Evolutionary conservation across 108 stramenopile genomes (phyloP).

Genomic region (Cyclotella distinguenda): DNA sequence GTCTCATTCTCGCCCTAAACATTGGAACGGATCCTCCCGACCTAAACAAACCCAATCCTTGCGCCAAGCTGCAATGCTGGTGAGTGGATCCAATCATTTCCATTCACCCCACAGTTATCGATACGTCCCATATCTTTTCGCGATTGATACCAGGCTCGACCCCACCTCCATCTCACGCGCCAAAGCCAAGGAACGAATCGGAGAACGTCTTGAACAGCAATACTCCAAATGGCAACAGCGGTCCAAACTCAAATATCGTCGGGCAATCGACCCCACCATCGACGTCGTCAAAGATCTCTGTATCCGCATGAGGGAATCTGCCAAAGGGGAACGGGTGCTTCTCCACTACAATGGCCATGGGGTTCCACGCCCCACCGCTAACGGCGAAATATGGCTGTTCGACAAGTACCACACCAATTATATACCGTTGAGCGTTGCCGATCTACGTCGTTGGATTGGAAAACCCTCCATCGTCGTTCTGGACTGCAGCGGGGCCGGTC

Average conservation of each 20-base stretch:
- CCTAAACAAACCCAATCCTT: conserved; percentile 84
- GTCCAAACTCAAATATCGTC: conserved; percentile 68
- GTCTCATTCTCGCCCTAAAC: conserved; percentile 92
- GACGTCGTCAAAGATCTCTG: conserved; percentile 90
- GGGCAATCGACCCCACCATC: conserved; percentile 92
- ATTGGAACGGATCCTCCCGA: conserved; percentile 98
- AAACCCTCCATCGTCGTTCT: conserved; percentile 91
- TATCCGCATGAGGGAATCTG: conserved; percentile 66
- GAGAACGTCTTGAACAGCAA: conserved; percentile 84
- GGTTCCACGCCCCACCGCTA: conserved; percentile 92
- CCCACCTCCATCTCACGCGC: conserved; percentile 67
- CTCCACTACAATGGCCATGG: conserved; percentile 99
- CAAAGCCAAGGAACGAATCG: conserved; percentile 90
- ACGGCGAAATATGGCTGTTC: conserved; percentile 97
- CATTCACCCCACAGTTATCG: no score
- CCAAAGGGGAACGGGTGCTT: conserved; percentile 82
- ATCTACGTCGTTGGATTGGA: conserved; percentile 90
- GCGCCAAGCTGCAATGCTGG: conserved; percentile 92
- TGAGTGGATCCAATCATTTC: no score
- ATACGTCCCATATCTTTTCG: no score
- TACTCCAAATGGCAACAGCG: conserved; percentile 86
- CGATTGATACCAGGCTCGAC: no score
- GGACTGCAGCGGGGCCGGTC: conserved; percentile 91
- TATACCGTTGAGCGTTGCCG: conserved; percentile 90
- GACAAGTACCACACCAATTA: conserved; percentile 97